Percentiles rank a stretch among this genome's conserved stretches.
Conservation (phyloP, 2,329 filamentous ascomycete genomes). For the Ophiognomonia clavigignenti-juglandacearum region DNA sequence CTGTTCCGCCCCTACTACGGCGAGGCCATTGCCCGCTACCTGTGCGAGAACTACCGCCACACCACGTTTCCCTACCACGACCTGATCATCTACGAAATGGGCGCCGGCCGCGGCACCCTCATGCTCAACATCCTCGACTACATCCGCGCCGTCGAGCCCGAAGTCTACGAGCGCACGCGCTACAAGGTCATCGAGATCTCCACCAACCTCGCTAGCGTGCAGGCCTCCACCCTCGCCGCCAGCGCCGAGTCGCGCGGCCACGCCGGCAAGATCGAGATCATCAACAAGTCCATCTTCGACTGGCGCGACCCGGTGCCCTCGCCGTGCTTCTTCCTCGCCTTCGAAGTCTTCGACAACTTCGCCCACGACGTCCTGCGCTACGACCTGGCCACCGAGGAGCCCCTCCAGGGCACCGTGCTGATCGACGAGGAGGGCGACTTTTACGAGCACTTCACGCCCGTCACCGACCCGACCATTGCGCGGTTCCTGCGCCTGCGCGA, state of each 20-base stretch:
- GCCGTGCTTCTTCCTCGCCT: slow-evolving; percentile 94
- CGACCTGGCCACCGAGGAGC: slow-evolving; percentile 72
- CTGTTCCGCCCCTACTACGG: slow-evolving; percentile 96
- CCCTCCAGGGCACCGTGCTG: slow-evolving; percentile 83
- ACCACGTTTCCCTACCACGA: slow-evolving; percentile 94
- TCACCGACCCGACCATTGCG: slow-evolving; percentile 69
- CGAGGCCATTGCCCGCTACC: slow-evolving; percentile 92
- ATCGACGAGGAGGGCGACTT: slow-evolving; percentile 85
- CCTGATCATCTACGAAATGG: slow-evolving; percentile 98
- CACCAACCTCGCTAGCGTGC: slow-evolving; percentile 69
- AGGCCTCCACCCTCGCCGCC: slow-evolving; percentile 64
- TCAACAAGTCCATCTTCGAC: slow-evolving; percentile 92
- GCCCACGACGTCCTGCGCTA: slow-evolving; percentile 93
- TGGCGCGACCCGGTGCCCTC: slow-evolving; percentile 85
- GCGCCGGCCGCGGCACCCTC: slow-evolving; percentile 91
- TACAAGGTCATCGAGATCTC: slow-evolving; percentile 98
- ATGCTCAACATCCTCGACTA: slow-evolving; percentile 99
- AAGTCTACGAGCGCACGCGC: slow-evolving; percentile 89
- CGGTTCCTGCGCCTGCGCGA: slow-evolving; percentile 83
- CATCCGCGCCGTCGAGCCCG: slow-evolving; percentile 81
- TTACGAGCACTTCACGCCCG: slow-evolving; percentile 83
- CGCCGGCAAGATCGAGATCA: slow-evolving; percentile 80
- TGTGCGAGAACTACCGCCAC: slow-evolving; percentile 93
- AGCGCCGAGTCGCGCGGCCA: slow-evolving; percentile 70
- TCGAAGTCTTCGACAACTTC: slow-evolving; percentile 99